Base-by-base conservation (phyloP, 2,329 filamentous ascomycete species). In the Diplodia scrobiculata region DNA sequence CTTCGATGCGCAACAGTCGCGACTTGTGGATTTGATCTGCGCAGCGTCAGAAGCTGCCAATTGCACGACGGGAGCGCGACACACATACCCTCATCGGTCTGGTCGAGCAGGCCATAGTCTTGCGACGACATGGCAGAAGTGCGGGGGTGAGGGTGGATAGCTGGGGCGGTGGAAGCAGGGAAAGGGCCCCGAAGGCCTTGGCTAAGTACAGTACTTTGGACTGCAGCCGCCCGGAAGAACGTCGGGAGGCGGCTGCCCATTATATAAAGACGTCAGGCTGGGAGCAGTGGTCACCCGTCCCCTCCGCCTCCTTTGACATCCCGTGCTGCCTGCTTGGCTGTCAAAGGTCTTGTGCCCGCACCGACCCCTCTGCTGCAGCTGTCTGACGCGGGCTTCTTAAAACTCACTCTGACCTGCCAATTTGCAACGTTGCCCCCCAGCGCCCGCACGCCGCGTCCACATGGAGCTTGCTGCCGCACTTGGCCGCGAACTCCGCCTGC, bases 1-100 rank as follows among this genome's bases (percentile, higher is more conserved):
- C 91, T 81, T 98, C 94, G 68, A 97, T 89, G 69, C 91, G 91
- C 45, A 97, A 85, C 3, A 97, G 89, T 50, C 94, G 91, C 34
- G 86, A 85, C 74, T 93, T 94, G 81, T 97, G 94, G 45, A 97
- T 88, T 69, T 92, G 89, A 76, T 92, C 89, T 88, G 72, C n/a
- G 11, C 2, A 21, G 38, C 7, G 54, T 66, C n/a, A 66, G 69
- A 68, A 62, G 58, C 19, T 54, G 51, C 41, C 25, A 60, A 36
- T 45, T 50, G 48, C 29, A 21, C 36, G 11, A 34, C 48, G 59
- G 62, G 29, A 60, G 53, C 14, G 51, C n/a, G 19, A 17, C 3
- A 51, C 14, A 63, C 32, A 11, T 25, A 79, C 80, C 80, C 79
- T 92, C 90, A 70, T 92, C 89, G 69, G 85, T 84, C 71, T 90